Conservation (phyloP, 2,329 filamentous ascomycete species). For the Rachicladosporium sp. region DNA sequence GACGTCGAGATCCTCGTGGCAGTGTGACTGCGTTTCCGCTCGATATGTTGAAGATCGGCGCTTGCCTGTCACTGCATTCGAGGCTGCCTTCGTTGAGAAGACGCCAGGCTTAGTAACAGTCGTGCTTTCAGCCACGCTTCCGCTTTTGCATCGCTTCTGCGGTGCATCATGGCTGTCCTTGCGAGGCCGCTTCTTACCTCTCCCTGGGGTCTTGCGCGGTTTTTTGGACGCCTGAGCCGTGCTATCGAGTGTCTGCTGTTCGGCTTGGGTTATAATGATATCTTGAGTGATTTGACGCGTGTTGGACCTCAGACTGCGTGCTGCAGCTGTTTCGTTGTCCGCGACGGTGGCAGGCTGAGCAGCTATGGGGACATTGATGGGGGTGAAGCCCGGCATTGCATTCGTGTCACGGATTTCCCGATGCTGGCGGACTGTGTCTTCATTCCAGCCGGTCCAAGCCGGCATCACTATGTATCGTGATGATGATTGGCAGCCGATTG, state of each 20-base stretch:
- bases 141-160: slow-evolving; percentile 9
- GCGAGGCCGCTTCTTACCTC: slow-evolving; percentile 10
- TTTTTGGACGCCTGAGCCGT: not conserved
- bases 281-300: not conserved
- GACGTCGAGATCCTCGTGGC: too few species aligned
- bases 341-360: not conserved
- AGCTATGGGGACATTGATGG: slow-evolving; percentile 9
- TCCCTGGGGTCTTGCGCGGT: slow-evolving; percentile 5
- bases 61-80: not conserved
- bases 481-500: too few species aligned
- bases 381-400: slow-evolving; percentile 10
- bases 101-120: slow-evolving; percentile 5
- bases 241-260: slow-evolving; percentile 6
- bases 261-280: not conserved
- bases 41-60: slow-evolving; percentile 3
- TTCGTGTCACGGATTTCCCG: too few species aligned
- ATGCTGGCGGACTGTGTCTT: too few species aligned
- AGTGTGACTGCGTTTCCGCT: too few species aligned
- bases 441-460: too few species aligned
- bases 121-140: slow-evolving; percentile 7
- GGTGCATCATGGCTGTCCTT: slow-evolving; percentile 1
- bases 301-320: not conserved
- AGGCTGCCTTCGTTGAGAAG: not conserved
- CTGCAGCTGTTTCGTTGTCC: not conserved
- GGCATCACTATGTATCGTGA: too few species aligned